Evolutionary conservation across 805 yeast genomes (phyloP).

Genomic region (Sugiyamaella mastotermitis): DNA sequence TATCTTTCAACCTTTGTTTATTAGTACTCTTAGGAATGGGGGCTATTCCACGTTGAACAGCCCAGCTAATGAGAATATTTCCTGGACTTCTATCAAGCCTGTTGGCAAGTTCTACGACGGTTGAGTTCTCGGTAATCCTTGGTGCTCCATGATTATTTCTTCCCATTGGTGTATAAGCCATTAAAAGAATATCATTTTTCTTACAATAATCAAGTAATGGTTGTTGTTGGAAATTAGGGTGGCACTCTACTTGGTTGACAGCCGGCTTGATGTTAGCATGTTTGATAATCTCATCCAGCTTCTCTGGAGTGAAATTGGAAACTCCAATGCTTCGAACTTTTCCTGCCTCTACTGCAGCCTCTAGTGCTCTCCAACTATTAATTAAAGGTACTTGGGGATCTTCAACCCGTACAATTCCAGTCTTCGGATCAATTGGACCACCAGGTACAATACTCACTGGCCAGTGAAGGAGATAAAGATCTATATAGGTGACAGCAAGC

Average conservation of each 20-base stretch:
- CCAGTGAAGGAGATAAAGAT: constrained; percentile 48
- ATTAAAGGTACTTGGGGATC: constrained; percentile 14
- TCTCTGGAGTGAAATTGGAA: constrained; percentile 58
- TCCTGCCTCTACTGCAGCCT: constrained; percentile 41
- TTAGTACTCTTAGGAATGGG: constrained; percentile 74
- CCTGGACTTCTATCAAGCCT: constrained; percentile 53
- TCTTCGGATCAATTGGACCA: constrained; percentile 17
- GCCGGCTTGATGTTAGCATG: constrained; percentile 52
- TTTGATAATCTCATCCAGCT: constrained; percentile 44
- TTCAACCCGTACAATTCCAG: constrained; percentile 25
- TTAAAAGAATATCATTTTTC: constrained; percentile 48
- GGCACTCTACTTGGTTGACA: constrained; percentile 69
- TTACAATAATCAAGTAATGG: constrained; percentile 58
- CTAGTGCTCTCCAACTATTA: constrained; percentile 61
- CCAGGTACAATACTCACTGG: constrained; percentile 36
- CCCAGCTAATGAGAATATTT: constrained; percentile 71
- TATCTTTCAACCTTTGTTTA: constrained; percentile 52
- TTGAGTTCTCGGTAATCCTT: constrained; percentile 49
- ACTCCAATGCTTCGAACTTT: constrained; percentile 66
- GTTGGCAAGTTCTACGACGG: constrained; percentile 50
- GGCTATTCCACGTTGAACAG: constrained; percentile 64
- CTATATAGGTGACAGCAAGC: constrained; percentile 45
- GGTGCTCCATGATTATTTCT: constrained; percentile 34
- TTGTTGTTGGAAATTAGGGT: constrained; percentile 55
- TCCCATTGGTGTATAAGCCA: constrained; percentile 80